Evolutionary conservation across 2,329 filamentous ascomycete genomes (phyloP), one percentile per base, ranked within the genome.

Genomic region (Fusarium sp.): DNA sequence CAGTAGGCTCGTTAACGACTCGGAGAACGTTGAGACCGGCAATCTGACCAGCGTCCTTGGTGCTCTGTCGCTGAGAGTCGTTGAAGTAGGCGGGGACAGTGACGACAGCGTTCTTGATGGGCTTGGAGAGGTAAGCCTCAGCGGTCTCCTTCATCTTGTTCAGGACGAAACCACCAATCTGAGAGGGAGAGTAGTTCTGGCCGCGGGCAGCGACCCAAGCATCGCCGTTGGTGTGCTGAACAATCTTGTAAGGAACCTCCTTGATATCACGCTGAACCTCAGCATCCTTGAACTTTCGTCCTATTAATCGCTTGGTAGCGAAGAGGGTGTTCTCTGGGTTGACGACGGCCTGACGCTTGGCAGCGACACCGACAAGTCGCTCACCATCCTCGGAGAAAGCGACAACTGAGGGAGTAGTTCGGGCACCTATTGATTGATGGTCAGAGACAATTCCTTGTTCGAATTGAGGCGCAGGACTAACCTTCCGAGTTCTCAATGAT

Each of bases 141-240:
- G 94, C 94, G 48, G 94, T 98, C 86, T 97, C 94, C 88, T 96
- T 97, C 94, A 97, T 97, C 88, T 98, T 97, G 80, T 93, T 90
- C 73, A 98, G 87, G 69, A 97, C 86, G 80, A 97, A 97, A 75
- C 93, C 94, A 86, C 94, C 94, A 67, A 98, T 92, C 81, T 98
- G 94, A n/a, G 93, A 97, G 55, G 94, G 94, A 68, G 93, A 97
- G 85, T 97, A 97, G 80, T 93, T 96, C 81, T 97, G 88, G 76
- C 89, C 93, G 71, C 93, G 92, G 72, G 93, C 91, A 80, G 93
- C 88, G 65, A 98, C 91, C 94, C 94, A 97, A 64, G 94, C 94
- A 76, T 97, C 94, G 72, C 94, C 94, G 78, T 97, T 97, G 82
- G 83, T 88, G 88, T 97, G 94, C 83, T 97, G 93, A 58, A 97